Percentiles rank a stretch among this genome's conserved stretches.
Conservation (phyloP, 345 rosid species). For the Diplotaxis tenuifolia region DNA sequence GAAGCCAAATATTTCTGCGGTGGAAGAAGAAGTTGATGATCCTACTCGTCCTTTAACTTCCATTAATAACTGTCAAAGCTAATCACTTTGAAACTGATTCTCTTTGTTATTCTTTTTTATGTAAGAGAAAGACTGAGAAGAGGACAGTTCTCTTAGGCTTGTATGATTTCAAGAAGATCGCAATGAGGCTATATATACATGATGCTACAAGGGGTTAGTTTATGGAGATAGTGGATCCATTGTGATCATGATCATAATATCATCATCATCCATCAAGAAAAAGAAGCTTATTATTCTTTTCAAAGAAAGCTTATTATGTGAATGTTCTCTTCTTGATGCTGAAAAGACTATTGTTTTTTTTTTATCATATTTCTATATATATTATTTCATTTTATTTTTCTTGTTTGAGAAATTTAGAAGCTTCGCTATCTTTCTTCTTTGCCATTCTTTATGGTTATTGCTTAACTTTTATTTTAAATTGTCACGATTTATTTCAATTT, state of each 20-base stretch:
- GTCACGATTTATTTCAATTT: not conserved
- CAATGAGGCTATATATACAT: slow-evolving; percentile 36
- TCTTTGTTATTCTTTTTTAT: slow-evolving; percentile 6
- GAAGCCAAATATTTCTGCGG: slow-evolving; percentile 68
- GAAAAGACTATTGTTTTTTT: slow-evolving; percentile 34
- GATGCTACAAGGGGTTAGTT: slow-evolving; percentile 23
- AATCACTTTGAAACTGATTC: slow-evolving; percentile 1
- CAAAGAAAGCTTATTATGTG: slow-evolving; percentile 21
- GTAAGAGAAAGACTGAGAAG: slow-evolving; percentile 20
- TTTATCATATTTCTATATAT: not conserved
- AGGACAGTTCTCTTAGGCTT: slow-evolving; percentile 19
- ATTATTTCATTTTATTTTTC: not conserved
- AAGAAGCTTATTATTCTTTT: slow-evolving; percentile 22
- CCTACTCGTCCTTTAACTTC: slow-evolving; percentile 55
- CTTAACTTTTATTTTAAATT: not conserved
- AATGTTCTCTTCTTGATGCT: slow-evolving; percentile 32
- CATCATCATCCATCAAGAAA: slow-evolving; percentile 8
- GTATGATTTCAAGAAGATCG: slow-evolving; percentile 11
- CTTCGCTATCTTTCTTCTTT: slow-evolving; percentile 21
- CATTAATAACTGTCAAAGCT: slow-evolving; percentile 35
- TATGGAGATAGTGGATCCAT: slow-evolving; percentile 35
- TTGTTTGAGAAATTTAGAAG: slow-evolving; percentile 14
- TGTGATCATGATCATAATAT: slow-evolving; percentile 27
- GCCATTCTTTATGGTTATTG: slow-evolving; percentile 18
- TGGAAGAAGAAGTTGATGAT: slow-evolving; percentile 57